Percentiles rank a stretch among this genome's conserved stretches.
phyloP scores from a whole-genome alignment of 805 yeast genomes.

The Starmerella floricola region DNA sequence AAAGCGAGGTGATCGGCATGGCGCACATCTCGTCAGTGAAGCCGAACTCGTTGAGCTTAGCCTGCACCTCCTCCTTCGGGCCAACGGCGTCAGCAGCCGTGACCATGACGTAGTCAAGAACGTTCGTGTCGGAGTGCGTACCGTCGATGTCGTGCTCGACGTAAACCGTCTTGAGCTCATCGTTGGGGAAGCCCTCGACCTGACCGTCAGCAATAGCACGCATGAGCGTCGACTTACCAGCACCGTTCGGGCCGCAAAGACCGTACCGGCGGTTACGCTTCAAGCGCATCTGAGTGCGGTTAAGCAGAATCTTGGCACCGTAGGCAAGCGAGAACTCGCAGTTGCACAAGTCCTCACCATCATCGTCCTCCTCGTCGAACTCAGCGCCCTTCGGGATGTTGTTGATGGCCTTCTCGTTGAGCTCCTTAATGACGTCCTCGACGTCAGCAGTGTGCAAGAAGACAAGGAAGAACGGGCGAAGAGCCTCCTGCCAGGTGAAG shows the following conservation, averaged over 20 bases:
- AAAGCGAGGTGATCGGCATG: constrained; percentile 90
- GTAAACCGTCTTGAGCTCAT: constrained; percentile 97
- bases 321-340: constrained; percentile 99
- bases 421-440: constrained; percentile 79
- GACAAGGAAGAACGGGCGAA: constrained; percentile 90
- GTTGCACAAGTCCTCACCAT: constrained; percentile 99
- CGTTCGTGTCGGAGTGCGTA: constrained; percentile 91
- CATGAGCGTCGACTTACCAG: constrained; percentile 98
- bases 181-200: constrained; percentile 99
- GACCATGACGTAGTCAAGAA: constrained; percentile 79
- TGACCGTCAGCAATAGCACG: constrained; percentile 95
- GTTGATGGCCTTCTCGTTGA: constrained; percentile 92
- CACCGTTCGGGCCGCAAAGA: constrained; percentile 98
- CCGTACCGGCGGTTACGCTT: constrained; percentile 96
- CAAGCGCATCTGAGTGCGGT: constrained; percentile 97
- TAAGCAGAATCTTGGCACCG: constrained; percentile 99
- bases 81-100: constrained; percentile 71
- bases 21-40: constrained; percentile 87
- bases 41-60: constrained; percentile 76
- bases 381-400: constrained; percentile 95
- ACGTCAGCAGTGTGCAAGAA: constrained; percentile 90
- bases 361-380: constrained; percentile 85
- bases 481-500: constrained; percentile 75
- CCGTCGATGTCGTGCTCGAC: constrained; percentile 99
- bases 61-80: constrained; percentile 56